Evolutionary conservation across 139 green algal genomes (phyloP).

Genomic region (Tetraselmis chui): DNA sequence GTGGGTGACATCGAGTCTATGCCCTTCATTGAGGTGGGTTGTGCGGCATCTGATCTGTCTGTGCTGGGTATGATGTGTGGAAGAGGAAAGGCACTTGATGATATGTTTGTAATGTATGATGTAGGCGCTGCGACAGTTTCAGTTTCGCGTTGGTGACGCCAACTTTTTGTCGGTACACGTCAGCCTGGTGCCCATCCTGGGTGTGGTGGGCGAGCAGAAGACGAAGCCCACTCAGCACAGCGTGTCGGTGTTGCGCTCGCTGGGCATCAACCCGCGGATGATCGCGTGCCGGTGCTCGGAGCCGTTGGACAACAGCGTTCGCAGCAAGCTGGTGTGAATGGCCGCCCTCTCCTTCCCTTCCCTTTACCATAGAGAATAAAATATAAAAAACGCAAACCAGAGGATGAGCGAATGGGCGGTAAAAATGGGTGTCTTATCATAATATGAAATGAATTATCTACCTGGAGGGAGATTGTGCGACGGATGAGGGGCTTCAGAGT

Average conservation of each 20-base stretch:
- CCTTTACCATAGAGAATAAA: too few relatives aligned
- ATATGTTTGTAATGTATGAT: too few relatives aligned
- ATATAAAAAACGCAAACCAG: too few relatives aligned
- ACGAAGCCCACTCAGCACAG: conserved; percentile 99
- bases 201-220: conserved; percentile 98
- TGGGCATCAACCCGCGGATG: conserved; percentile 86
- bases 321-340: conserved; percentile 78
- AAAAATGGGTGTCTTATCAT: too few relatives aligned
- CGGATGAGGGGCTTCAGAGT: too few relatives aligned
- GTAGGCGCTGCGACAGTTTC: conserved; percentile 77
- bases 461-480: too few relatives aligned
- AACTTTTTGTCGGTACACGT: conserved; percentile 93
- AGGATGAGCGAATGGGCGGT: too few relatives aligned
- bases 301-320: conserved; percentile 65
- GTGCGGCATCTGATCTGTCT: conserved; percentile 28
- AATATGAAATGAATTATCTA: too few relatives aligned
- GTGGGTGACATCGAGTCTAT: conserved; percentile 98
- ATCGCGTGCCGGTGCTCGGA: conserved; percentile 78
- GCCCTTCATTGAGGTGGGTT: conserved; percentile 97
- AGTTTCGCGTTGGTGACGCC: conserved; percentile 38
- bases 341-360: not conserved
- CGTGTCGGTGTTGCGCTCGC: conserved; percentile 79
- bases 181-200: conserved; percentile 91
- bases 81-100: too few relatives aligned
- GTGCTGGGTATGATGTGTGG: too few relatives aligned